These are phyloP conservation scores for Colletotrichum graminicola DNA, from an alignment of 2,329 filamentous ascomycete genomes.

Conservation along the genomic window DNA sequence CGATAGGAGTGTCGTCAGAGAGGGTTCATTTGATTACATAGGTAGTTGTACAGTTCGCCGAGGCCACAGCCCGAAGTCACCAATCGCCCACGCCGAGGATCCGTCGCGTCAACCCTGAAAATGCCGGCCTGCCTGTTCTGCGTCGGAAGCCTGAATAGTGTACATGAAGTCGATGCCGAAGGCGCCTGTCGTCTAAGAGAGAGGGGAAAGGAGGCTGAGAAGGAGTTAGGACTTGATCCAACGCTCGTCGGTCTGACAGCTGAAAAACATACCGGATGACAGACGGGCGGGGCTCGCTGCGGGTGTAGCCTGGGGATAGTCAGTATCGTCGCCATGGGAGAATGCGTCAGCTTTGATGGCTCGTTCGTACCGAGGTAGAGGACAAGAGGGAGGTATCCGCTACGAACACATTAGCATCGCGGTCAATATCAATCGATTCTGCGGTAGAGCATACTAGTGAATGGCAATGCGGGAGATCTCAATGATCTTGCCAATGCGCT, in stretches of 20 bases:
- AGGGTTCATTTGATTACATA: conserved; percentile 42
- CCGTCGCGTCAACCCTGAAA: conserved; percentile 15
- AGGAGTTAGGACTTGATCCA: conserved; percentile 43
- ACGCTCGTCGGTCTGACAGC: too few relatives aligned
- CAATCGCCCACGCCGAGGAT: conserved; percentile 4
- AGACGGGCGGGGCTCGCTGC: conserved; percentile 90
- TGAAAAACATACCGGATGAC: conserved; percentile 64
- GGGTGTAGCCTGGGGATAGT: conserved; percentile 80
- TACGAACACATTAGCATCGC: conserved; percentile 59
- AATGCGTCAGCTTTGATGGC: not conserved
- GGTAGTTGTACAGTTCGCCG: conserved; percentile 39
- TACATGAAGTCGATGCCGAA: conserved; percentile 38
- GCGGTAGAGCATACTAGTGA: conserved; percentile 80
- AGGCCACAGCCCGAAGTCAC: conserved; percentile 12
- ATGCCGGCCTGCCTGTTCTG: conserved; percentile 7
- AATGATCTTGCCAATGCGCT: conserved; percentile 97
- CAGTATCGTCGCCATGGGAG: conserved; percentile 43
- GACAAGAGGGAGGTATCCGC: conserved; percentile 96
- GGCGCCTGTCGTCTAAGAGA: conserved; percentile 60
- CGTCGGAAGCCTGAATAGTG: conserved; percentile 32
- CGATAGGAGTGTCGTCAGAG: conserved; percentile 31
- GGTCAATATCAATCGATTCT: not conserved
- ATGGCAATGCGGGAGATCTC: conserved; percentile 93
- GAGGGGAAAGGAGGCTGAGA: conserved; percentile 71
- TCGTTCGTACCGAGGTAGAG: conserved; percentile 85